Base-by-base conservation (phyloP, 306 rosid species). In the Ceratonia siliqua region DNA sequence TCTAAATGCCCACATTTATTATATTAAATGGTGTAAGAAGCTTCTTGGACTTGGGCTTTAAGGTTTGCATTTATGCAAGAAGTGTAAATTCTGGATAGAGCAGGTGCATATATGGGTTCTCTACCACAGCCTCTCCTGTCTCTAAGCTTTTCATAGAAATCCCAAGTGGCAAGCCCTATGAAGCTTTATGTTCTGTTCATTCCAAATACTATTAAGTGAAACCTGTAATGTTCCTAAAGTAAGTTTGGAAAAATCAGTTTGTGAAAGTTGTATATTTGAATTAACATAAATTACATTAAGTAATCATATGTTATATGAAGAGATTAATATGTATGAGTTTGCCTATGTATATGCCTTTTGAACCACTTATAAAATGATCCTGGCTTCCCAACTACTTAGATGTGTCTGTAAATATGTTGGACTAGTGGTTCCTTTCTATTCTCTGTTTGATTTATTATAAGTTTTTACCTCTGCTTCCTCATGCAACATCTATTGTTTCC, bases 181-280 rank as follows among this genome's bases (percentile, higher is more conserved):
- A 45, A 75, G 55, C 45, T 75, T 75, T 53, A 39, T 52, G 13
- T 42, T 17, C 32, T 28, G 30, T 10, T 72, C 46, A 28, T 74
- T 33, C 8, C 52, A 38, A 39, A 50, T 69, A 5, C 53, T 14
- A 71, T 24, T 48, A 54, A 25, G 50, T 53, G 15, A 58, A 68
- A 18, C 46, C 5, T 12, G 49, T 20, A 20, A 45, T 22, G 63
- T 7, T 61, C 48, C 17, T 59, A 12, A 32, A 46, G 49, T 9
- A 46, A 58, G 58, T 73, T 14, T 46, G 22, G 35, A 46, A n/a
- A 13, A 46, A 14, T 8, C 1, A 7, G 28, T 61, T 45, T 61
- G 21, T 28, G 3, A 38, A 63, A 38, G 52, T 25, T 55, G 35
- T 20, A 9, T 52, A 18, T 20, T 20, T 52, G 57, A 52, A 52